Evolutionary conservation across 768 basidiomycete genomes (phyloP), one percentile per base, ranked within the genome.

Genomic region (Boletellus ananiceps): DNA sequence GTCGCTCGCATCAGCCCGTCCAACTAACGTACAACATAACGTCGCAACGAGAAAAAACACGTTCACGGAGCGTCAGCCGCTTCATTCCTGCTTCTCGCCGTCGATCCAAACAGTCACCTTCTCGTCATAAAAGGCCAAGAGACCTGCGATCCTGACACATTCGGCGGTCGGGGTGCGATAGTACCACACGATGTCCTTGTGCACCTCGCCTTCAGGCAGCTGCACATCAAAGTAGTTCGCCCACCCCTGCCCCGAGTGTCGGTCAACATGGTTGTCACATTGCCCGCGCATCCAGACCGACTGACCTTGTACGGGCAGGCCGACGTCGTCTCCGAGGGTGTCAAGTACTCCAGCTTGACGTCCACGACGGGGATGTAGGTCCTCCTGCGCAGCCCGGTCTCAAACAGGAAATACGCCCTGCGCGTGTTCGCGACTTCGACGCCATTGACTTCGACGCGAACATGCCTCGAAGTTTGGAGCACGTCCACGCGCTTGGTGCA

Each of bases 21-120:
- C 14, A 34, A 34, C 33, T 44, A 44, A 23, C 34, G 32, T 44
- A 44, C 32, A 44, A 13, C n/a, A 27, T 16, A n/a, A 29, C 9
- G 15, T 4, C 39, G 8, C 37, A 49, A 43, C 15, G 27, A 37
- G 18, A 49, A 8, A 44, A 29, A 15, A 29, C 41, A 11, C 19
- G 11, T 49, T 45, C 31, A 11, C 16, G 8, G 27, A 11, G 23
- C 23, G 23, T 29, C 63, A 69, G 14, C 57, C 49, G 52, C 46
- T 38, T 62, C 67, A 73, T 14, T 59, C 55, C 56, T 79, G 77
- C 59, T 79, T 79, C 47, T 71, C 71, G 15, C 75, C 82, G 55
- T 86, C 82, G 14, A 86, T 60, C 69, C 74, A 86, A 12, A 85
- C 75, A 46, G 84, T 81, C 23, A 85, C 77, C 52, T 80, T 83